Percentiles rank a stretch among this genome's conserved stretches.
phyloP scores from a whole-genome alignment of 192 early-diverging fungal species.

The Podila horticola region DNA sequence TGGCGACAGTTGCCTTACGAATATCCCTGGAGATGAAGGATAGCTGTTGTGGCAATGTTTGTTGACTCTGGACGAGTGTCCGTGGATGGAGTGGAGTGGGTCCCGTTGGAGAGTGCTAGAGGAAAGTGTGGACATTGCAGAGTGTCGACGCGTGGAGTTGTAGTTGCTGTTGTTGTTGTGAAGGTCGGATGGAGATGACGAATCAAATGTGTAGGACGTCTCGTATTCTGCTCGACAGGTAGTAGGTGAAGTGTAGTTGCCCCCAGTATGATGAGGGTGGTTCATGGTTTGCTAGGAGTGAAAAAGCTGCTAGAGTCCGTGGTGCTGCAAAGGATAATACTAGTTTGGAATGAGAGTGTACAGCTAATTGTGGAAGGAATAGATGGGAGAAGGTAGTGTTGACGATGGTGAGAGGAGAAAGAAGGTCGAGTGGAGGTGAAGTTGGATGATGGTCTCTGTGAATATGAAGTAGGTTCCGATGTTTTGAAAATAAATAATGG shows the following conservation, averaged over 20 bases:
- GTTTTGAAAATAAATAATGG: neutral
- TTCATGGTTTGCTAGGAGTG: neutral
- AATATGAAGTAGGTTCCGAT: neutral
- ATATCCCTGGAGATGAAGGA: neutral
- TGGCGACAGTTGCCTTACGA: neutral
- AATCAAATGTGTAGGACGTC: neutral
- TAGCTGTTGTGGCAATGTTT: neutral
- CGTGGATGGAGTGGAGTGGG: neutral
- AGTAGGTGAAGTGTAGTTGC: constrained; percentile 11
- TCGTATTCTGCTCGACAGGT: constrained; percentile 23
- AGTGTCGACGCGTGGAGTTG: neutral
- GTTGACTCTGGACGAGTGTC: neutral
- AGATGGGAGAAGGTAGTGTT: neutral
- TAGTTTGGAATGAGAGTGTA: neutral
- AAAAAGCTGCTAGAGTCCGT: too few relatives aligned
- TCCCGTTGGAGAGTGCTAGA: neutral
- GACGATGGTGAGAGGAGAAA: neutral
- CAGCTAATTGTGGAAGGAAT: neutral
- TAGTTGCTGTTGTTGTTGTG: constrained; percentile 20
- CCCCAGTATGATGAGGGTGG: neutral
- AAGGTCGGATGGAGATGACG: neutral
- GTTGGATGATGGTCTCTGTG: neutral
- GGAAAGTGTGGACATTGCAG: neutral
- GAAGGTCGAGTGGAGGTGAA: neutral
- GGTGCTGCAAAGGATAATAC: too few relatives aligned